phyloP scores from a whole-genome alignment of 163 green algal species.

The Volvox carteri region DNA sequence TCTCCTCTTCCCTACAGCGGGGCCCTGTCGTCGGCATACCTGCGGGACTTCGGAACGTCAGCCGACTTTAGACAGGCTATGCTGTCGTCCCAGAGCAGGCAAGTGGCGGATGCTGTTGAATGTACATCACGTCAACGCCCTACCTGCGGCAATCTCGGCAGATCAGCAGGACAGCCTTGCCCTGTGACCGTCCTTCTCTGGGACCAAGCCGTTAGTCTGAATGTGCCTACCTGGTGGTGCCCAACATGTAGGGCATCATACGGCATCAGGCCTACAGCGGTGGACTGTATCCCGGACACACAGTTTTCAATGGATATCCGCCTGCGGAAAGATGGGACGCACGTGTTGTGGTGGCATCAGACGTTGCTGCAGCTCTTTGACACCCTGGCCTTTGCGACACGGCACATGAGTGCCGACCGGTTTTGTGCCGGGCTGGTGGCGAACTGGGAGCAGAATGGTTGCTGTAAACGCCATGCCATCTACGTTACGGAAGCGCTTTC shows the following conservation, averaged over 20 bases:
- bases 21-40: neutral
- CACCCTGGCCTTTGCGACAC: neutral
- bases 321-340: neutral
- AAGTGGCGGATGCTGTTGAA: too few species aligned
- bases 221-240: neutral
- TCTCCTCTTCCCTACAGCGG: too few species aligned
- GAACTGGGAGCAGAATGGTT: conserved; percentile 9
- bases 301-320: neutral
- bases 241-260: neutral
- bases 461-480: neutral
- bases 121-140: too few species aligned
- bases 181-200: neutral
- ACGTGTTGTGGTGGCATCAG: neutral
- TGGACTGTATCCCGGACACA: neutral
- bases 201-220: neutral
- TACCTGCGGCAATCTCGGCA: too few species aligned
- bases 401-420: neutral
- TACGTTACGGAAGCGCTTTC: neutral
- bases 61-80: neutral
- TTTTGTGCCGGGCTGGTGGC: neutral
- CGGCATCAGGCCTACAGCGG: neutral
- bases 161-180: too few species aligned
- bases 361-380: neutral
- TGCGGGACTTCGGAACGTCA: neutral
- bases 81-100: neutral